A percentile compares a stretch with the other conserved stretches of the same genome.
These are phyloP conservation scores for Pyricularia pennisetigena DNA, from an alignment of 2,329 filamentous ascomycete species.

Conservation along the genomic window DNA sequence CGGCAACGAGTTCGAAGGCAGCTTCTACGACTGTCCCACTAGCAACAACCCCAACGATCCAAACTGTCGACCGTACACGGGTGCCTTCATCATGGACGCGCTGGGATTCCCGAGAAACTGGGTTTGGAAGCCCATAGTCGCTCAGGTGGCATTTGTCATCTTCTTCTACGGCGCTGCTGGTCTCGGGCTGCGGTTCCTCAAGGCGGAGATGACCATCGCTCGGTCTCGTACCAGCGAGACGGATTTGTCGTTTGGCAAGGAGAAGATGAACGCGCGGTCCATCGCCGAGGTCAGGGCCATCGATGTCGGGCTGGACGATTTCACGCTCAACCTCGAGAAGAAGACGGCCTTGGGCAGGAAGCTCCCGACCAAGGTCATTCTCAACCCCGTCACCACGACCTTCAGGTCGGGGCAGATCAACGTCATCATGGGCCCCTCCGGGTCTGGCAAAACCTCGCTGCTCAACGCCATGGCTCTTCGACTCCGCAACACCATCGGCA, in stretches of 20 bases:
- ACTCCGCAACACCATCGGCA: constrained; percentile 40
- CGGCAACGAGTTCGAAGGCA: constrained; percentile 62
- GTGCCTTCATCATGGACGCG: constrained; percentile 57
- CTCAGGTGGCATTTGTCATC: constrained; percentile 50
- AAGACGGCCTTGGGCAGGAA: constrained; percentile 40
- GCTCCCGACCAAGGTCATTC: constrained; percentile 45
- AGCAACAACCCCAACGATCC: constrained; percentile 53
- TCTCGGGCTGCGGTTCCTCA: constrained; percentile 52
- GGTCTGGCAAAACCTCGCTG: constrained; percentile 66
- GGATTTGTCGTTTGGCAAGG: constrained; percentile 60
- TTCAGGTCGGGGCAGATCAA: constrained; percentile 49
- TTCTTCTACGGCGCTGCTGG: constrained; percentile 54
- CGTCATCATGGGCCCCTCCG: constrained; percentile 67
- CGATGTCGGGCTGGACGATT: constrained; percentile 53
- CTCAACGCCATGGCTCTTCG: constrained; percentile 57
- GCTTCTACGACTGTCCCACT: constrained; percentile 64
- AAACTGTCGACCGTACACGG: constrained; percentile 58
- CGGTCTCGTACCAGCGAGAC: constrained; percentile 47
- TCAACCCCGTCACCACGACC: constrained; percentile 55
- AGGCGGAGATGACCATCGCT: constrained; percentile 60
- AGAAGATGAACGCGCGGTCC: constrained; percentile 50
- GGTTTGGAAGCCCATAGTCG: constrained; percentile 56
- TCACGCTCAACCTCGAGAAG: constrained; percentile 56
- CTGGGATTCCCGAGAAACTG: constrained; percentile 60
- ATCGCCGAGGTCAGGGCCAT: constrained; percentile 47